Percentiles rank a stretch among this genome's conserved stretches.
Conservation (phyloP, 75 land plant species). For the Cupressus sempervirens region DNA sequence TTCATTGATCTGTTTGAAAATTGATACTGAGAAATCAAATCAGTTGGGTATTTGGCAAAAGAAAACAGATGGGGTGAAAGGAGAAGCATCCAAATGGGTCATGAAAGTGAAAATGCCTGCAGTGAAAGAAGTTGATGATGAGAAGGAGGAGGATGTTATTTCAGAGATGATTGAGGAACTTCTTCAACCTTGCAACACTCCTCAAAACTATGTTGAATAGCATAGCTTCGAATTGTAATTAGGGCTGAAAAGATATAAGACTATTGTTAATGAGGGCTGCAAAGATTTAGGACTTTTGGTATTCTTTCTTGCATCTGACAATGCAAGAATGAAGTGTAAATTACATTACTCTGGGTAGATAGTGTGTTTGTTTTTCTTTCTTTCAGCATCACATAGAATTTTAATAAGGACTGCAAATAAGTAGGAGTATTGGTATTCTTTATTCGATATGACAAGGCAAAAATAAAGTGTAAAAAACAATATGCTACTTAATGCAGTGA, state of each 20-base stretch:
- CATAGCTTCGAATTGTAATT: background rate
- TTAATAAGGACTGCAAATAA: too few relatives aligned
- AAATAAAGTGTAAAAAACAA: too few relatives aligned
- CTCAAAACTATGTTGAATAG: background rate
- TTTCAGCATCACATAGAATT: too few relatives aligned
- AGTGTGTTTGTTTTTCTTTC: too few relatives aligned
- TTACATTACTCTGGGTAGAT: too few relatives aligned
- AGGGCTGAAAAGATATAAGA: too few relatives aligned
- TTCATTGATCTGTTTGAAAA: constrained; percentile 7
- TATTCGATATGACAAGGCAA: too few relatives aligned
- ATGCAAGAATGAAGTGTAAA: too few relatives aligned
- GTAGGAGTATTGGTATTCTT: too few relatives aligned
- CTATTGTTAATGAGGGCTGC: too few relatives aligned
- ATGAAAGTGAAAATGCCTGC: constrained; percentile 11
- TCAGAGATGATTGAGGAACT: constrained; percentile 21
- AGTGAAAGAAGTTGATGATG: background rate
- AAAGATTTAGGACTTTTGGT: too few relatives aligned
- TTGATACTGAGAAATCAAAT: constrained; percentile 14
- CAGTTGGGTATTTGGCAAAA: constrained; percentile 15
- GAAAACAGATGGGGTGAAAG: constrained; percentile 8
- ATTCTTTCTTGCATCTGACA: too few relatives aligned
- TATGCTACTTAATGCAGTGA: background rate
- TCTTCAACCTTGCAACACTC: background rate
- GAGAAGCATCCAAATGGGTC: constrained; percentile 14
- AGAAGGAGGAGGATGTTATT: constrained; percentile 11